phyloP scores from a whole-genome alignment of 495 filamentous ascomycete genomes.

The Hypoxylon cercidicola region DNA sequence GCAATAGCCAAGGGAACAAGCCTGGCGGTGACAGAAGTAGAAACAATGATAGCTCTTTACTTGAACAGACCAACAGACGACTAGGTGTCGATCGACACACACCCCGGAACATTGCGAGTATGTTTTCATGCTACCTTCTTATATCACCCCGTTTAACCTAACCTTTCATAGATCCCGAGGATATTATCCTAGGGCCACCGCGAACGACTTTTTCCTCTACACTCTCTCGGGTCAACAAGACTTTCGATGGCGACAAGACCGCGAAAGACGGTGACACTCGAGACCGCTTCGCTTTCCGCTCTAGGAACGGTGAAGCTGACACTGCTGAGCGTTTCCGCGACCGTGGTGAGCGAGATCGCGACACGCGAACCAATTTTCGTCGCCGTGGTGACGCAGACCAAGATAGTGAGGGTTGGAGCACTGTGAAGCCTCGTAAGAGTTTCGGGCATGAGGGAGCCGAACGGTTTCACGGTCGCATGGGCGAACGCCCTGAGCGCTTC shows the following conservation, averaged over 20 bases:
- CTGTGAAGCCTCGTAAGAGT: constrained; percentile 71
- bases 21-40: constrained; percentile 55
- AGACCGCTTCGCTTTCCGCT: constrained; percentile 73
- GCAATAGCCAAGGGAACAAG: constrained; percentile 51
- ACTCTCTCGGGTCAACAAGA: constrained; percentile 63
- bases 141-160: constrained; percentile 14
- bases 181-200: constrained; percentile 89
- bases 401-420: constrained; percentile 67
- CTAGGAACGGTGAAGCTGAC: constrained; percentile 74
- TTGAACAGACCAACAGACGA: constrained; percentile 65
- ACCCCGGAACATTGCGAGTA: constrained; percentile 66
- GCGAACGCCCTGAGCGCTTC: constrained; percentile 51
- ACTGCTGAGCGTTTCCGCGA: constrained; percentile 56
- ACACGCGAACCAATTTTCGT: constrained; percentile 57
- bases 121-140: constrained; percentile 24
- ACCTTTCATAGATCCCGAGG: constrained; percentile 66
- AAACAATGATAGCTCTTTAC: constrained; percentile 51
- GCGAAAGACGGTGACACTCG: constrained; percentile 62
- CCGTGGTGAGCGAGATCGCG: constrained; percentile 62
- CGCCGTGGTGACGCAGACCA: constrained; percentile 64
- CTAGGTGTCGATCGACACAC: constrained; percentile 69
- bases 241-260: constrained; percentile 61
- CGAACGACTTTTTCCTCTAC: constrained; percentile 89
- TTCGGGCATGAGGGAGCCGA: constrained; percentile 72
- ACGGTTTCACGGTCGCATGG: constrained; percentile 68